Evolutionary conservation across 2,329 filamentous ascomycete species (phyloP).

Genomic region (Hypoxylon sp.): DNA sequence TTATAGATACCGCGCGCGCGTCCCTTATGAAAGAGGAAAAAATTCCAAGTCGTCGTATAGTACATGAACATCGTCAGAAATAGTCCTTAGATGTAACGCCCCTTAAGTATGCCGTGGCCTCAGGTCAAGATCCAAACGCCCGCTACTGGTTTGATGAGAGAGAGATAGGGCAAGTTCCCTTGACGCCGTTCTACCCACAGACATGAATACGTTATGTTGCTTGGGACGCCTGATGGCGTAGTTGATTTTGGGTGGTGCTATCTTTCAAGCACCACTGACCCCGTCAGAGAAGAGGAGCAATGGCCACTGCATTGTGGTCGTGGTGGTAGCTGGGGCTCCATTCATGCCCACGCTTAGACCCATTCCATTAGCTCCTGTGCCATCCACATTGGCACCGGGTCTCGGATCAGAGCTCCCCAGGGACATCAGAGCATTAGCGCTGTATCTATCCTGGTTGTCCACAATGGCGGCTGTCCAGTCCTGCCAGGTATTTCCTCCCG

Average conservation of each 20-base stretch:
- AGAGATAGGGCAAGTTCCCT: background rate
- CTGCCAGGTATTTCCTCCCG: constrained; percentile 64
- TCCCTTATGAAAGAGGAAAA: background rate
- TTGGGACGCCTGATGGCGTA: constrained; percentile 3
- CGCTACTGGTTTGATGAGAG: constrained; percentile 2
- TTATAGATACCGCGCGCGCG: constrained; percentile 6
- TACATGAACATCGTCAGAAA: constrained; percentile 34
- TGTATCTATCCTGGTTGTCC: constrained; percentile 65
- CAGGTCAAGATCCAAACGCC: constrained; percentile 5
- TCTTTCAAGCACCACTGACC: constrained; percentile 48
- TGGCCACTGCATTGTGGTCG: constrained; percentile 53
- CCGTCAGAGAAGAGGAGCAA: constrained; percentile 53
- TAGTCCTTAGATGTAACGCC: constrained; percentile 16
- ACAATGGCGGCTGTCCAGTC: constrained; percentile 69
- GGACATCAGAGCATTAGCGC: constrained; percentile 64
- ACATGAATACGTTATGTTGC: constrained; percentile 9
- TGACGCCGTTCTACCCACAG: constrained; percentile 6
- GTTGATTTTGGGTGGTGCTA: background rate
- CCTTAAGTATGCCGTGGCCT: background rate
- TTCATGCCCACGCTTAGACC: constrained; percentile 49
- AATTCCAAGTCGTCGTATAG: constrained; percentile 26
- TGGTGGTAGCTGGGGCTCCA: constrained; percentile 45
- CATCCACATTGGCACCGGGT: constrained; percentile 46
- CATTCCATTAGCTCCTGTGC: constrained; percentile 38
- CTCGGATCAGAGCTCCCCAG: constrained; percentile 55